Conservation (phyloP, 139 green algal genomes). For the Yamagishiella unicocca region DNA sequence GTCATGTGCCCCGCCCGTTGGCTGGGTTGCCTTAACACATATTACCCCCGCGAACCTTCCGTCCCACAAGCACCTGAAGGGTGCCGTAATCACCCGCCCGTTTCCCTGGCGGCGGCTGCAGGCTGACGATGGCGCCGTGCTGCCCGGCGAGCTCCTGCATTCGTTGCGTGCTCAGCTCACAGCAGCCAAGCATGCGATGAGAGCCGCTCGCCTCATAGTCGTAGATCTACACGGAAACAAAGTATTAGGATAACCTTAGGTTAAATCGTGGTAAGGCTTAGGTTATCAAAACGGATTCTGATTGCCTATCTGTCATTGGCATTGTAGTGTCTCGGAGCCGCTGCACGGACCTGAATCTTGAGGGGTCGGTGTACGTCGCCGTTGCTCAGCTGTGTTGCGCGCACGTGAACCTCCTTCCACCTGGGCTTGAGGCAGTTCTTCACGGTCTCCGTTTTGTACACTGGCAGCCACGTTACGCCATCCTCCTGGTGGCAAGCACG, state of each 20-base stretch:
- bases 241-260: background rate
- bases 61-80: background rate
- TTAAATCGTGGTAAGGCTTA: background rate
- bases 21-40: no score
- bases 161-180: conserved; percentile 1
- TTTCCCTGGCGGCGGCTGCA: background rate
- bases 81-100: background rate
- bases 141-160: background rate
- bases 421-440: conserved; percentile 57
- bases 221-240: background rate
- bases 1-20: background rate
- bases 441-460: conserved; percentile 52
- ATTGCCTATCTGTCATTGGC: background rate
- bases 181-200: conserved; percentile 2
- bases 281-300: background rate
- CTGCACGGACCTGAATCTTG: background rate
- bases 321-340: background rate
- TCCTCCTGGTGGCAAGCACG: no score
- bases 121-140: background rate
- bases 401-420: conserved; percentile 54
- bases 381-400: conserved; percentile 53
- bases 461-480: conserved; percentile 45
- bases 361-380: conserved; percentile 15
- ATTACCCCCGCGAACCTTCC: background rate
- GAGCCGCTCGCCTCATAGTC: background rate